Percentiles rank a stretch among this genome's conserved stretches.
Evolutionary conservation across 78 protist species (phyloP).

Genomic region (Dictyostelium brefeldianum): DNA sequence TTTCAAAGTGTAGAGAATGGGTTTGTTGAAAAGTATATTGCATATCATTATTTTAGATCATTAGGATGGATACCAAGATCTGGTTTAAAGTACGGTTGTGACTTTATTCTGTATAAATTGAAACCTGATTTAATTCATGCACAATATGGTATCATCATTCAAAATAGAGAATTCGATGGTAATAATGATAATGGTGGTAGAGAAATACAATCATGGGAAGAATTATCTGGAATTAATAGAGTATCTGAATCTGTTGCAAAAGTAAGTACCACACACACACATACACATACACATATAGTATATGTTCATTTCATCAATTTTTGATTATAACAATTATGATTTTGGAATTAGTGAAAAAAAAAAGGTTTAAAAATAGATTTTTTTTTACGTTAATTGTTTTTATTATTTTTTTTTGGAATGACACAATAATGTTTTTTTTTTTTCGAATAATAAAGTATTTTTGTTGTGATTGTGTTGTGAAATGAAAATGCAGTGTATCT

Average conservation of each 20-base stretch:
- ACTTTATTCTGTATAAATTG: conserved; percentile 40
- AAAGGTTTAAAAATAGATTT: too few species aligned
- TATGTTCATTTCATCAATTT: background rate
- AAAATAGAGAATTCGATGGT: background rate
- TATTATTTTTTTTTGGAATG: too few species aligned
- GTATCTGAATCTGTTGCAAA: conserved; percentile 74
- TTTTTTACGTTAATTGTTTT: too few species aligned
- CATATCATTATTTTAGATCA: conserved; percentile 64
- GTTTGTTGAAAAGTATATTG: conserved; percentile 35
- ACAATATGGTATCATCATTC: conserved; percentile 52
- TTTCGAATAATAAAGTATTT: too few species aligned
- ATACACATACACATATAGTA: background rate
- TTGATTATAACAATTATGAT: background rate
- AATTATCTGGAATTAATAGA: conserved; percentile 45
- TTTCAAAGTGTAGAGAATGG: conserved; percentile 20
- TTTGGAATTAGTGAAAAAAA: background rate
- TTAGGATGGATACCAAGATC: conserved; percentile 74
- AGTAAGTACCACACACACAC: too few species aligned
- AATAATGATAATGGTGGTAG: background rate
- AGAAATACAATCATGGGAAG: conserved; percentile 36
- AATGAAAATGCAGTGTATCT: too few species aligned
- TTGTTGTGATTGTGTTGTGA: too few species aligned
- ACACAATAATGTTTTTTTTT: too few species aligned
- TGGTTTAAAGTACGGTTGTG: conserved; percentile 77
- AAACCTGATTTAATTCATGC: conserved; percentile 73